phyloP scores from a whole-genome alignment of 805 yeast genomes.

The Tetrapisispora pingtungensis region DNA sequence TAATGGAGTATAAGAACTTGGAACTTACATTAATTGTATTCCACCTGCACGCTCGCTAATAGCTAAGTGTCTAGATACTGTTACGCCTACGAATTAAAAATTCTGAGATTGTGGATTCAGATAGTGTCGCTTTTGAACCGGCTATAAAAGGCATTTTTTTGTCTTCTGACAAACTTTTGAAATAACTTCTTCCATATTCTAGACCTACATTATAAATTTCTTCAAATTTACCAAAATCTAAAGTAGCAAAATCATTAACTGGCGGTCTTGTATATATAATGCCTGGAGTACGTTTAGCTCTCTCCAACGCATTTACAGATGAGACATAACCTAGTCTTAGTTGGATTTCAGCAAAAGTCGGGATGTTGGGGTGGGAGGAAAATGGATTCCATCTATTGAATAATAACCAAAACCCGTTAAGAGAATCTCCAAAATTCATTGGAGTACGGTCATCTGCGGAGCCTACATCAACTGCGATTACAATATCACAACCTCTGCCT shows the following conservation, averaged over 20 bases:
- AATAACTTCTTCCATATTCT: slow-evolving; percentile 52
- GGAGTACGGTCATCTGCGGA: slow-evolving; percentile 87
- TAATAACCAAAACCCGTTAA: slow-evolving; percentile 87
- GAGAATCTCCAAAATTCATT: slow-evolving; percentile 83
- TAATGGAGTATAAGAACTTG: no score
- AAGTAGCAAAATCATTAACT: slow-evolving; percentile 79
- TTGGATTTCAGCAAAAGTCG: slow-evolving; percentile 92
- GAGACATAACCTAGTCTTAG: slow-evolving; percentile 89
- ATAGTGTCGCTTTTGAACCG: slow-evolving; percentile 31
- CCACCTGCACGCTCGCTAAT: no score
- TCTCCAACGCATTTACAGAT: slow-evolving; percentile 84
- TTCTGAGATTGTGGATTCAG: slow-evolving; percentile 25
- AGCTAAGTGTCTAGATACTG: no score
- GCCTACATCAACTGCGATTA: slow-evolving; percentile 94
- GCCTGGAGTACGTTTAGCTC: slow-evolving; percentile 75
- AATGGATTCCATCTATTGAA: slow-evolving; percentile 85
- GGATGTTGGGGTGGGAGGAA: slow-evolving; percentile 76
- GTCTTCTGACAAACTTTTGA: slow-evolving; percentile 42
- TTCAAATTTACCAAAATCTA: slow-evolving; percentile 86
- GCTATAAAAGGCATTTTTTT: slow-evolving; percentile 55
- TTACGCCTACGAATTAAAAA: slow-evolving; percentile 45
- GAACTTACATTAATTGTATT: no score
- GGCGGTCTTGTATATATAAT: slow-evolving; percentile 89
- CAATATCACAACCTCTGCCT: slow-evolving; percentile 71
- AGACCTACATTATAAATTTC: slow-evolving; percentile 79